These are phyloP conservation scores for Nannochloris sp. DNA, from an alignment of 139 green algal species.

Conservation along the genomic window DNA sequence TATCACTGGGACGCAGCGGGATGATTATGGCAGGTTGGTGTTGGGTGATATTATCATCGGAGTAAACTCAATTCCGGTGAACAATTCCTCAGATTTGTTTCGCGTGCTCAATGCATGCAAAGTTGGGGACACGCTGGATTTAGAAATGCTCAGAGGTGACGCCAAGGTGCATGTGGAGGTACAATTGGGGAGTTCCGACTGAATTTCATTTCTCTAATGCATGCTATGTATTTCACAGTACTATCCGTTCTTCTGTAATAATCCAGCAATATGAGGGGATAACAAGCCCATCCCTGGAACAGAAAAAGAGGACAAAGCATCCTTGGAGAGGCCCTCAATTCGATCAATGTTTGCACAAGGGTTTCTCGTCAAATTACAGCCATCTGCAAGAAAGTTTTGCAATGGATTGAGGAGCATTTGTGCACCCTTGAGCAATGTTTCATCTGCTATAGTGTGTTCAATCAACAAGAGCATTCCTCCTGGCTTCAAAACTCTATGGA, in stretches of 20 bases:
- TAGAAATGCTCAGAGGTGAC: conserved; percentile 43
- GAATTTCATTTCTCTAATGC: background rate
- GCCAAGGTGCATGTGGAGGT: conserved; percentile 27
- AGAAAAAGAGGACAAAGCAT: background rate
- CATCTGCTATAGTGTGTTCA: conserved; percentile 38
- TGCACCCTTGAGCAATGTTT: conserved; percentile 20
- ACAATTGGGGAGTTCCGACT: conserved; percentile 24
- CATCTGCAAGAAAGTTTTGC: conserved; percentile 53
- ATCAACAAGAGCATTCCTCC: conserved; percentile 51
- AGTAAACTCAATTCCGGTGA: conserved; percentile 47
- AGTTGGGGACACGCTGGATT: conserved; percentile 44
- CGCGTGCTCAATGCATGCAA: conserved; percentile 55
- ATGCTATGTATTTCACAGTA: too few relatives aligned
- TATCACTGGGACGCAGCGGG: conserved; percentile 58
- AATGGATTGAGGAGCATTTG: conserved; percentile 51
- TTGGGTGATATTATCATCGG: conserved; percentile 79
- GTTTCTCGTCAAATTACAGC: conserved; percentile 54
- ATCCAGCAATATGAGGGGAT: background rate
- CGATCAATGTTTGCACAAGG: conserved; percentile 28
- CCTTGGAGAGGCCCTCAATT: background rate
- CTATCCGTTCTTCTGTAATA: background rate
- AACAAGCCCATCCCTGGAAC: background rate
- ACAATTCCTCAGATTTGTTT: conserved; percentile 66
- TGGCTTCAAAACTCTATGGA: conserved; percentile 45
- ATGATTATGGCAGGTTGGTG: conserved; percentile 55